Evolutionary conservation across 2,329 filamentous ascomycete genomes (phyloP), one percentile per base, ranked within the genome.

Genomic region (Trichoderma sp.): DNA sequence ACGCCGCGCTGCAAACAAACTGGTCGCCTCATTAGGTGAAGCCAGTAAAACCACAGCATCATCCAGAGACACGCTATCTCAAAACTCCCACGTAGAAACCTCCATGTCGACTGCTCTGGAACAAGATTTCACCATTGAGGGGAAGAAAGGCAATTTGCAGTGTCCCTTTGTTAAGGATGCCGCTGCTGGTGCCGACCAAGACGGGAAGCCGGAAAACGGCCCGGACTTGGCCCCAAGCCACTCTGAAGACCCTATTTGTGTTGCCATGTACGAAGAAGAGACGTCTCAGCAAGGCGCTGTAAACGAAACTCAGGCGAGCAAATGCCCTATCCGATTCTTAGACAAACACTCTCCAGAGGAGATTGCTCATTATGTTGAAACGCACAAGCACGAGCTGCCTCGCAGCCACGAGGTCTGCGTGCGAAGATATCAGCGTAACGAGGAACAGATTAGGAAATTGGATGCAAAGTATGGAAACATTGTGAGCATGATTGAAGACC

Each of bases 401-500:
- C 88, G 94, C 73, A 97, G 93, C 77, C 94, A 98, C 79, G 93
- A 96, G 76, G 87, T 97, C 53, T 98, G 94, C 78, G 89, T 98
- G 69, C 90, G 92, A 75, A 88, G 94, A 67, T 97, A 97, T 76
- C 92, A 97, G 79, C 90, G 88, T 78, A 94, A 94, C 74, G 90
- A 94, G 73, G 87, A 91, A 70, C 92, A 94, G 74, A 92, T 97
- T 75, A 89, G 89, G 71, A 92, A 96, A 79, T 84, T 98, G 66
- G 94, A 98, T 77, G 92, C 92, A 70, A 98, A 97, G 78, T 98
- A 97, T 77, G 93, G 93, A 71, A 94, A 90, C 76, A 83, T 97
- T 52, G 93, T 92, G 72, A 96, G 88, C 80, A 97, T 98, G 94
- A 96, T 98, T 70, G 90, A 95, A 77, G 93, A 93, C 9, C 83